phyloP scores from a whole-genome alignment of 305 asterid species.

The Lippia alba region DNA sequence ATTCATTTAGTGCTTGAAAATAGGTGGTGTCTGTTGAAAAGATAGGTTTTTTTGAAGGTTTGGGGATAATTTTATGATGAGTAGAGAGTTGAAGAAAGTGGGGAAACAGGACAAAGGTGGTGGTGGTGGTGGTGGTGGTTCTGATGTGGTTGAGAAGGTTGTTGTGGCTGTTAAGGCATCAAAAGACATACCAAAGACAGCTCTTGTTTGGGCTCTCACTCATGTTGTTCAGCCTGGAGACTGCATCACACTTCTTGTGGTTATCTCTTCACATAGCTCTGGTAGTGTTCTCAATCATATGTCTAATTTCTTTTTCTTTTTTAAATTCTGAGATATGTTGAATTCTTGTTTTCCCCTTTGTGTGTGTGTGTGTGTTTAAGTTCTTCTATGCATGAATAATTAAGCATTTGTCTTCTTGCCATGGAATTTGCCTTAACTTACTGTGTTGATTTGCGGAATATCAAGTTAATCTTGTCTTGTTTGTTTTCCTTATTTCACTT shows the following conservation, averaged over 20 bases:
- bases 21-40: slow-evolving; percentile 35
- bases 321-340: neutral
- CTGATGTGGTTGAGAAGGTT: slow-evolving; percentile 74
- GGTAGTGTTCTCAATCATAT: slow-evolving; percentile 48
- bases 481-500: too few relatives aligned
- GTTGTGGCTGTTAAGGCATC: slow-evolving; percentile 99
- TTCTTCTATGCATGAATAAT: neutral
- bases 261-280: slow-evolving; percentile 69
- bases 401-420: neutral
- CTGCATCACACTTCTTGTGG: slow-evolving; percentile 92
- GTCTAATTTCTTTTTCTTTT: slow-evolving; percentile 11
- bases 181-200: slow-evolving; percentile 92
- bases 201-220: slow-evolving; percentile 93
- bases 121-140: slow-evolving; percentile 22
- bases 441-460: neutral
- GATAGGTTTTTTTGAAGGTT: slow-evolving; percentile 17
- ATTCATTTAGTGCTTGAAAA: slow-evolving; percentile 33
- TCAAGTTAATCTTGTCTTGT: neutral
- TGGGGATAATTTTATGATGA: slow-evolving; percentile 45
- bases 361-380: neutral
- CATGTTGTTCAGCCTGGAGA: slow-evolving; percentile 99
- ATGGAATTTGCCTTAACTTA: neutral
- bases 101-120: slow-evolving; percentile 55
- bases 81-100: slow-evolving; percentile 71
- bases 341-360: neutral